Evolutionary conservation across 495 filamentous ascomycete species (phyloP).

Genomic region (Aspergillus cavernicola): DNA sequence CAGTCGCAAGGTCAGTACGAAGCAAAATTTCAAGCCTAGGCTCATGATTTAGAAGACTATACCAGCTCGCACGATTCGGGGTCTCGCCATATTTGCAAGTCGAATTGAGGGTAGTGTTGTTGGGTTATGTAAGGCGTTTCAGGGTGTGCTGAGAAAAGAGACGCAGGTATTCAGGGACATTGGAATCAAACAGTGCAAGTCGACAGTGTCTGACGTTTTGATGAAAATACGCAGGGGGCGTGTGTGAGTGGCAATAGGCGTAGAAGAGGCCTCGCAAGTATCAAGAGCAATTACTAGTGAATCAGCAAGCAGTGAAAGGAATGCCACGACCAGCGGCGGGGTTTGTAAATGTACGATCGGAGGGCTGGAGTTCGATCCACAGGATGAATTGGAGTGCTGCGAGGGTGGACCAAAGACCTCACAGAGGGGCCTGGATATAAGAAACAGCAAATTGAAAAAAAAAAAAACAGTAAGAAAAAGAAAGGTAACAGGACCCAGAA

Average conservation of each 20-base stretch:
- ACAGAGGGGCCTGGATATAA: too few species aligned
- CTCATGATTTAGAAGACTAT: slow-evolving; percentile 19
- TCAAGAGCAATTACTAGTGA: slow-evolving; percentile 11
- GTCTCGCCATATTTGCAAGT: slow-evolving; percentile 59
- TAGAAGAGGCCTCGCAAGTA: slow-evolving; percentile 8
- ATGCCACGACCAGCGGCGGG: slow-evolving; percentile 26
- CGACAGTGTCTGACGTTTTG: slow-evolving; percentile 6
- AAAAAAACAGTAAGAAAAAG: slow-evolving; percentile 10
- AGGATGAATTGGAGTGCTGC: slow-evolving; percentile 28
- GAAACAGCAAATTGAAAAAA: slow-evolving; percentile 18
- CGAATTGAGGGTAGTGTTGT: slow-evolving; percentile 12
- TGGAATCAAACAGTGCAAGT: slow-evolving; percentile 8
- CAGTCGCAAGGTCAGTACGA: neutral
- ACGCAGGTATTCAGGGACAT: slow-evolving; percentile 13
- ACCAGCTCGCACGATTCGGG: slow-evolving; percentile 78
- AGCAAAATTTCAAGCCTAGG: neutral
- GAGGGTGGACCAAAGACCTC: slow-evolving; percentile 30
- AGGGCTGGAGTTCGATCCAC: slow-evolving; percentile 12
- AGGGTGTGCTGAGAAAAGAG: slow-evolving; percentile 5
- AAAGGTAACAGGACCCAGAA: slow-evolving; percentile 16
- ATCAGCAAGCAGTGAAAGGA: slow-evolving; percentile 15
- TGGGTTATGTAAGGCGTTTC: slow-evolving; percentile 6
- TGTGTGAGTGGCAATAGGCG: neutral
- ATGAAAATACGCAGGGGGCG: slow-evolving; percentile 5
- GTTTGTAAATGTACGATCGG: slow-evolving; percentile 17